phyloP scores from a whole-genome alignment of 345 rosid species.

The Brassica incana region DNA sequence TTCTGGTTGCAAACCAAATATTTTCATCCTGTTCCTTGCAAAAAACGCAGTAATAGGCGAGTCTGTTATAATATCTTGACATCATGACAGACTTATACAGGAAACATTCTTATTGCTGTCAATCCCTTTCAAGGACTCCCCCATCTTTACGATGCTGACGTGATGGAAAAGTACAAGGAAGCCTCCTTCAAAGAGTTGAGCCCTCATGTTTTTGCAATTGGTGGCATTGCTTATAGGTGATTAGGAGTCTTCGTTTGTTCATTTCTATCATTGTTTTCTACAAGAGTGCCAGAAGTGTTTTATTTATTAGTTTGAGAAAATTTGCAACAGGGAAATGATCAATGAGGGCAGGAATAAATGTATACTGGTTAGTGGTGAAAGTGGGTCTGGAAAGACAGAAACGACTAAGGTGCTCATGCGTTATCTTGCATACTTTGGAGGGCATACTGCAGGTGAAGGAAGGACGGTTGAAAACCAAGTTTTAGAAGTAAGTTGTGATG shows the following conservation, averaged over 20 bases:
- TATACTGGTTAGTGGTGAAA: conserved; percentile 92
- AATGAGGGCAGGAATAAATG: conserved; percentile 76
- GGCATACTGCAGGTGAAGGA: conserved; percentile 63
- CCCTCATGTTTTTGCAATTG: conserved; percentile 89
- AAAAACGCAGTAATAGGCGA: conserved; percentile 35
- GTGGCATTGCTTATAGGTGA: conserved; percentile 82
- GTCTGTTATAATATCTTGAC: conserved; percentile 48
- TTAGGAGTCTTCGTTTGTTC: conserved; percentile 5
- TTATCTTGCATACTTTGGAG: conserved; percentile 85
- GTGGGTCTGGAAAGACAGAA: conserved; percentile 97
- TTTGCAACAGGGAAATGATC: conserved; percentile 67
- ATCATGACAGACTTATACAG: conserved; percentile 78
- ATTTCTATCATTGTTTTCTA: not conserved
- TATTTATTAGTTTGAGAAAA: conserved; percentile 21
- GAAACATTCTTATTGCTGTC: conserved; percentile 88
- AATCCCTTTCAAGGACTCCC: conserved; percentile 86
- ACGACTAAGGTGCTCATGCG: conserved; percentile 95
- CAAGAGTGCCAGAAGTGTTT: conserved; percentile 16
- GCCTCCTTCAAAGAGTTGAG: conserved; percentile 50
- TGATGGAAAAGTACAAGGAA: conserved; percentile 76
- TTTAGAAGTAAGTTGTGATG: conserved; percentile 63
- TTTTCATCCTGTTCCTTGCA: conserved; percentile 30
- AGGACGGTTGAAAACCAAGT: conserved; percentile 77
- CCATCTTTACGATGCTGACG: conserved; percentile 47
- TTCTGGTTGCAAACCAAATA: conserved; percentile 20